A percentile compares a stretch with the other conserved stretches of the same genome.
These are phyloP conservation scores for Sugiyamaella paludigena DNA, from an alignment of 1,139 yeast species.

Conservation along the genomic window DNA sequence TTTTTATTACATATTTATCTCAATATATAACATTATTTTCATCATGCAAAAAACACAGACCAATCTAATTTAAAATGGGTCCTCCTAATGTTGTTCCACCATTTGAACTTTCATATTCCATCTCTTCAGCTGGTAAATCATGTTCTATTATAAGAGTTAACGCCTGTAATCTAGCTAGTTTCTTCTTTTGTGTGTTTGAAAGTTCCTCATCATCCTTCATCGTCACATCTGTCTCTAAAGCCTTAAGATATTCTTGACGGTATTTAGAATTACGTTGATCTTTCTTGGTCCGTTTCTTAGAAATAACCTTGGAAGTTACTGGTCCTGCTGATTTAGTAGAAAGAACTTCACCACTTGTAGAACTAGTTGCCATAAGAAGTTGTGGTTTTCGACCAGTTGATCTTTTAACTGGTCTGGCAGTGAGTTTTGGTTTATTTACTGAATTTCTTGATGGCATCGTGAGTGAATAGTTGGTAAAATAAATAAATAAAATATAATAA, in stretches of 20 bases:
- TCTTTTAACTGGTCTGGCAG: constrained; percentile 43
- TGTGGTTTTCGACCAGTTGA: constrained; percentile 12
- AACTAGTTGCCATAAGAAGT: constrained; percentile 13
- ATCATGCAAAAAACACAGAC: background rate
- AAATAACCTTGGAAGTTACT: constrained; percentile 45
- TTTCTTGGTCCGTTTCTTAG: constrained; percentile 80
- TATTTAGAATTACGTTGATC: constrained; percentile 77
- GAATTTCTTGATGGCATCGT: constrained; percentile 77
- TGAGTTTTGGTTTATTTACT: constrained; percentile 73
- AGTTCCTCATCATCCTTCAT: constrained; percentile 50
- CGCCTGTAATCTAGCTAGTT: constrained; percentile 29
- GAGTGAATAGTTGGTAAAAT: background rate
- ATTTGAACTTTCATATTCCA: constrained; percentile 49
- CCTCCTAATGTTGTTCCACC: constrained; percentile 86
- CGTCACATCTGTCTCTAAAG: constrained; percentile 31
- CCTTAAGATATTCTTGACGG: constrained; percentile 30
- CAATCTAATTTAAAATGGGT: constrained; percentile 39
- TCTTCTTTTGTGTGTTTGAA: constrained; percentile 34
- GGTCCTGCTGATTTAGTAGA: constrained; percentile 59
- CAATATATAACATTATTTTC: no score
- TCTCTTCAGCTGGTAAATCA: constrained; percentile 57
- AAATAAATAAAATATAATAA: background rate
- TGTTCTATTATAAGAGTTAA: constrained; percentile 52
- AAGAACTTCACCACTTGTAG: constrained; percentile 33
- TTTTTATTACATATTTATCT: no score